A percentile compares a stretch with the other conserved stretches of the same genome.
phyloP scores from a whole-genome alignment of 306 rosid species.

The Trifolium pratense region DNA sequence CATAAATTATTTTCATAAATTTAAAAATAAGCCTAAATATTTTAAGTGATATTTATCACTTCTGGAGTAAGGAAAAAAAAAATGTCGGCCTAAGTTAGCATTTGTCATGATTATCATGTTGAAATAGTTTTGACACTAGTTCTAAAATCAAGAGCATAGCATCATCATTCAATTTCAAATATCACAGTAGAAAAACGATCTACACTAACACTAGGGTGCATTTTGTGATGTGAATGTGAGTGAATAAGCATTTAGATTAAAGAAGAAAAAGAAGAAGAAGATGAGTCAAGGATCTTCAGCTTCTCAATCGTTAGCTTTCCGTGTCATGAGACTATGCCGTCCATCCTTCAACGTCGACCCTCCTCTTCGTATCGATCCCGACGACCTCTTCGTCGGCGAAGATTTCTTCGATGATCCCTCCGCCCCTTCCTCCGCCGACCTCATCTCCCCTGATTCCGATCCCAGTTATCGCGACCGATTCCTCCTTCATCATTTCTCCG shows the following conservation, averaged over 20 bases:
- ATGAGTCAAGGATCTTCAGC: slow-evolving; percentile 64
- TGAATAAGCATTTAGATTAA: neutral
- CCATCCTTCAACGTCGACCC: slow-evolving; percentile 89
- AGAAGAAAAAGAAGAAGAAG: slow-evolving; percentile 25
- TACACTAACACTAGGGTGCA: too few species aligned
- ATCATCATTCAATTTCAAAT: too few species aligned
- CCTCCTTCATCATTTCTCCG: slow-evolving; percentile 76
- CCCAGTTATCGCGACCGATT: slow-evolving; percentile 70
- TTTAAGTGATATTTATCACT: too few species aligned
- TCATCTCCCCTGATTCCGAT: slow-evolving; percentile 60
- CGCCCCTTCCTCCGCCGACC: slow-evolving; percentile 56
- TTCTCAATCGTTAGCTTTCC: slow-evolving; percentile 81
- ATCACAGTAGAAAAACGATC: too few species aligned
- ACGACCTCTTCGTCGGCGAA: slow-evolving; percentile 88
- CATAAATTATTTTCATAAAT: too few species aligned
- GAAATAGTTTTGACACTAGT: too few species aligned
- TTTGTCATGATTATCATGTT: too few species aligned
- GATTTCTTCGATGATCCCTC: slow-evolving; percentile 78
- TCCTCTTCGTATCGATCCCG: slow-evolving; percentile 79
- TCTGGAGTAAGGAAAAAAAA: too few species aligned
- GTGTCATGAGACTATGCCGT: slow-evolving; percentile 90
- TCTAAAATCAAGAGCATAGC: too few species aligned
- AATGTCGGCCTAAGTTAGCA: too few species aligned
- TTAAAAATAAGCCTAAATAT: too few species aligned
- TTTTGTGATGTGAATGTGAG: too few species aligned